Conservation (phyloP, 2,329 filamentous ascomycete genomes). For the Fusarium beomiforme region DNA sequence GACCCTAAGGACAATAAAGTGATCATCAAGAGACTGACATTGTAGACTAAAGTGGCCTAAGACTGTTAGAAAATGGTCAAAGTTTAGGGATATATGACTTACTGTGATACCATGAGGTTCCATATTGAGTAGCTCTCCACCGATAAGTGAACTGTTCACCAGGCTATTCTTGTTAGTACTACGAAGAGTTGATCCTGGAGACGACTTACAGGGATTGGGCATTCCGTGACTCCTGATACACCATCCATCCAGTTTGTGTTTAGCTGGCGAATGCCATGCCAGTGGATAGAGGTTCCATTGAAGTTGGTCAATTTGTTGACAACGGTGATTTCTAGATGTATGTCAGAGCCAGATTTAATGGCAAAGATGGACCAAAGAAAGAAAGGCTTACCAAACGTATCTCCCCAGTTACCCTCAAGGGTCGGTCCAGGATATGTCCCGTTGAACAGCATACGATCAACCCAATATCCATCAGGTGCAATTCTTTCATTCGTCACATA, state of each 20-base stretch:
- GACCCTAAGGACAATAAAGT: too few species aligned
- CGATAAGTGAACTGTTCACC: background rate
- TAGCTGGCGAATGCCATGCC: background rate
- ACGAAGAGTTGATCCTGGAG: accelerated
- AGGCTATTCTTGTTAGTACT: accelerated
- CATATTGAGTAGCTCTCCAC: background rate
- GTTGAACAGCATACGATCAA: background rate
- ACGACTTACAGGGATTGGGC: background rate
- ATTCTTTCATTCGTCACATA: background rate
- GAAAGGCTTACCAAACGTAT: background rate
- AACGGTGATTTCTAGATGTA: background rate
- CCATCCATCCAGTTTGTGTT: slow-evolving; percentile 3
- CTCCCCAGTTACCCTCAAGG: background rate
- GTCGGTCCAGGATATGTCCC: background rate
- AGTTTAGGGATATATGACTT: background rate
- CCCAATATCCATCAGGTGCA: background rate
- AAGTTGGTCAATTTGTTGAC: background rate
- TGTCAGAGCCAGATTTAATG: accelerated
- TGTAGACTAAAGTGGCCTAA: background rate
- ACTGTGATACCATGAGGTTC: slow-evolving; percentile 7
- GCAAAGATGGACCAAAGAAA: background rate
- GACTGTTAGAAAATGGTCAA: accelerated
- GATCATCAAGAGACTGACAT: background rate
- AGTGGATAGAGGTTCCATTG: background rate
- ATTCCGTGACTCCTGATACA: background rate